Evolutionary conservation across 1,139 yeast species (phyloP), one percentile per base, ranked within the genome.

Genomic region (Blastobotrys persicus): DNA sequence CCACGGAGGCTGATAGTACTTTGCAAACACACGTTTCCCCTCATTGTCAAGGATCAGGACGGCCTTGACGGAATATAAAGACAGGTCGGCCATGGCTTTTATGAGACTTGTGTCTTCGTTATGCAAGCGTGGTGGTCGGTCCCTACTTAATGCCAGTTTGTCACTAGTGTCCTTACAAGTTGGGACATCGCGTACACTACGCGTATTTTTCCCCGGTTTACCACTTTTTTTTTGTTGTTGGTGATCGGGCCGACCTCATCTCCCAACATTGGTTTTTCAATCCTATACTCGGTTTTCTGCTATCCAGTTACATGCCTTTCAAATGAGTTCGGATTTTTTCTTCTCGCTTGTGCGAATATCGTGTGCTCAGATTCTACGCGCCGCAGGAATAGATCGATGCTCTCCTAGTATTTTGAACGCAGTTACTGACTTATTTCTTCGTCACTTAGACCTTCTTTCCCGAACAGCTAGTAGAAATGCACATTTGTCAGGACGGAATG

Each of bases 1-100:
- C 61, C 59, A 16, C 23, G 88, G 88, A 37, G 85, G 78, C 56
- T 75, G 75, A 71, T 85, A 92, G 74, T 92, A 94, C 65, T 91
- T 91, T 57, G 96, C 84, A 63, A 79, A 87, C 46, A 92, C 71
- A 59, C 98, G 76, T 50, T 80, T 77, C 14, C 96, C 96, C 55
- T 85, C 85, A 59, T 76, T 80, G 68, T 91, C 98, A 60, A 92
- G 79, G 60, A 91, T 79, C 59, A 89, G 72, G 47, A 85, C 76
- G 2, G 95, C 91, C 42, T 84, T 78, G 46, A 89, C 79, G 11
- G 96, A 76, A 71, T 91, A 88, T 55, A 89, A 76, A 42, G 62
- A 58, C 32, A 60, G 55, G 45, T 59, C 64, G 45, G 54, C 47
- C 56, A 49, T 46, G 42, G 18, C 43, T 35, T 38, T 33, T 44